Conservation (phyloP, 495 filamentous ascomycete species). For the Chaetomidium leptoderma region DNA sequence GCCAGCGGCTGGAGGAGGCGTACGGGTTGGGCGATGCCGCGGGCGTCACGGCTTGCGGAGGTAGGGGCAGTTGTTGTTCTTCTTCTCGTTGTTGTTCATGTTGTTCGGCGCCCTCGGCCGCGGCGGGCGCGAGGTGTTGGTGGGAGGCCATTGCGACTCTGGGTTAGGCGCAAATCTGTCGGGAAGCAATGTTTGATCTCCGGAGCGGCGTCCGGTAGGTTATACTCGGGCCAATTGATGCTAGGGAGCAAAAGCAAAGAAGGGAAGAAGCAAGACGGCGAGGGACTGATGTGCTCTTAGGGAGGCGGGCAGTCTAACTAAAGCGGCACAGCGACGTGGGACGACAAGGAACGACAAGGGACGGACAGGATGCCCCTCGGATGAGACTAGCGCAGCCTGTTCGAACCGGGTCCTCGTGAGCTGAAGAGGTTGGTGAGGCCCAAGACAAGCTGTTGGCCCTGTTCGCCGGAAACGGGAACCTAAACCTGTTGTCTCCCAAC, state of each 20-base stretch:
- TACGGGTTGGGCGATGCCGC: slow-evolving; percentile 38
- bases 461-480: no score
- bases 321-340: neutral
- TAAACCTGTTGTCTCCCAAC: no score
- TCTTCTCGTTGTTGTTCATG: neutral
- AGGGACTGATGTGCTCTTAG: neutral
- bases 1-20: slow-evolving; percentile 47
- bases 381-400: neutral
- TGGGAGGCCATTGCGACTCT: neutral
- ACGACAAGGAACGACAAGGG: no score
- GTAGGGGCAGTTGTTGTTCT: neutral
- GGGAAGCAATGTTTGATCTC: neutral
- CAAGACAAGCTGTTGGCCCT: no score
- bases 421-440: no score
- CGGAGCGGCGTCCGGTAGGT: neutral
- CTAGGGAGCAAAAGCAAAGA: neutral
- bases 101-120: no score
- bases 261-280: neutral
- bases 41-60: neutral
- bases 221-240: slow-evolving; percentile 3
- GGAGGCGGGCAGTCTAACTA: neutral
- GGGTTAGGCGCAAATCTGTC: no score
- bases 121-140: neutral
- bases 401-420: no score
- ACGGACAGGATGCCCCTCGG: no score